These are phyloP conservation scores for Amphichorda felina DNA, from an alignment of 2,329 filamentous ascomycete species.

Conservation along the genomic window DNA sequence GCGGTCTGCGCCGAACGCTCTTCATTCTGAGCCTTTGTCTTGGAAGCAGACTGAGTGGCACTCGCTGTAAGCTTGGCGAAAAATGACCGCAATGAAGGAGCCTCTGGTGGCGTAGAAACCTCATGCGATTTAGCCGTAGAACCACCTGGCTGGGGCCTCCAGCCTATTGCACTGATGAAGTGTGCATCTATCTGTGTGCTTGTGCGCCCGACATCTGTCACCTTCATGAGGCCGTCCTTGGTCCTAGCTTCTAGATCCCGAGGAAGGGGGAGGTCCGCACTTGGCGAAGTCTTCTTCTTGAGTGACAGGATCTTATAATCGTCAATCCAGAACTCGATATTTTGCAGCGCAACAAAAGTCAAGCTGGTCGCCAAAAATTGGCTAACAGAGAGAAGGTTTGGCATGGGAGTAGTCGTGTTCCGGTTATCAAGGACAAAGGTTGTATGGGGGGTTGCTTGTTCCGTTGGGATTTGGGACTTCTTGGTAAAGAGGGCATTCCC, in stretches of 20 bases:
- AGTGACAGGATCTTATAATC: conserved; percentile 71
- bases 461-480: conserved; percentile 60
- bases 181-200: conserved; percentile 85
- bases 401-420: conserved; percentile 76
- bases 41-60: conserved; percentile 35
- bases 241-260: conserved; percentile 72
- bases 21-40: conserved; percentile 46
- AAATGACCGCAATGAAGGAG: conserved; percentile 62
- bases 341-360: conserved; percentile 84
- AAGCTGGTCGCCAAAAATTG: conserved; percentile 92
- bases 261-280: conserved; percentile 60
- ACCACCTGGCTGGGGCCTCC: conserved; percentile 49
- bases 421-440: conserved; percentile 93
- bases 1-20: conserved; percentile 51
- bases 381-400: conserved; percentile 72
- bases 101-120: conserved; percentile 9
- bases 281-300: conserved; percentile 76
- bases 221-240: conserved; percentile 78
- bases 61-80: conserved; percentile 63
- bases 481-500: conserved; percentile 94
- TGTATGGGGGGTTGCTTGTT: conserved; percentile 58
- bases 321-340: conserved; percentile 84
- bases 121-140: conserved; percentile 27
- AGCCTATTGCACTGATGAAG: conserved; percentile 80
- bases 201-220: conserved; percentile 68